phyloP scores from a whole-genome alignment of 2,329 filamentous ascomycete species.

The Neocucurbitaria cava region DNA sequence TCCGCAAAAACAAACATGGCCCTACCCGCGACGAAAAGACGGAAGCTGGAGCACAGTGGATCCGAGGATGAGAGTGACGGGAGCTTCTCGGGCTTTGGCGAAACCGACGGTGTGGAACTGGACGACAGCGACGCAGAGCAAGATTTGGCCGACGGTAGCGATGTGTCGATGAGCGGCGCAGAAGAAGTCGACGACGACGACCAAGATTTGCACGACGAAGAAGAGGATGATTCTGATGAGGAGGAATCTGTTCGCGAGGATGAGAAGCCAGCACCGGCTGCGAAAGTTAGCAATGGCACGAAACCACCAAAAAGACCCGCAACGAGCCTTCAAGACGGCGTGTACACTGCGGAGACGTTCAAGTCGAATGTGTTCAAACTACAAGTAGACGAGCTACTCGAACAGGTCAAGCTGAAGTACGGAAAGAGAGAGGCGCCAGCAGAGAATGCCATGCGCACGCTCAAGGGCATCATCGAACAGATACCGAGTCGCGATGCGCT shows the following conservation, averaged over 20 bases:
- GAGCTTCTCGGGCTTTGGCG: conserved; percentile 32
- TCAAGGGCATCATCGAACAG: conserved; percentile 55
- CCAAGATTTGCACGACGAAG: conserved; percentile 14
- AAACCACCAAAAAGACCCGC: conserved; percentile 33
- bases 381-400: conserved; percentile 69
- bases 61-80: conserved; percentile 36
- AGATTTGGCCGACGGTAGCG: conserved; percentile 10
- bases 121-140: conserved; percentile 22
- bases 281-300: conserved; percentile 15
- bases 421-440: conserved; percentile 62
- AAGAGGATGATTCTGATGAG: conserved; percentile 23
- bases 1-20: conserved; percentile 35
- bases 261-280: conserved; percentile 7
- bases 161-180: conserved; percentile 14
- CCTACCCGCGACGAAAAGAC: conserved; percentile 52
- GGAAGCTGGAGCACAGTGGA: conserved; percentile 54
- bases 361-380: conserved; percentile 73
- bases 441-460: conserved; percentile 49
- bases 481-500: conserved; percentile 60
- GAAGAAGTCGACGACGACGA: conserved; percentile 19
- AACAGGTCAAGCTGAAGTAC: conserved; percentile 64
- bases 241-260: conserved; percentile 16
- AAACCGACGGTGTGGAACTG: conserved; percentile 20
- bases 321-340: conserved; percentile 41
- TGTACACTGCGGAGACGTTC: conserved; percentile 63